Evolutionary conservation across 257 asterid species (phyloP), one percentile per base, ranked within the genome.

Genomic region (Paulownia fortunei): DNA sequence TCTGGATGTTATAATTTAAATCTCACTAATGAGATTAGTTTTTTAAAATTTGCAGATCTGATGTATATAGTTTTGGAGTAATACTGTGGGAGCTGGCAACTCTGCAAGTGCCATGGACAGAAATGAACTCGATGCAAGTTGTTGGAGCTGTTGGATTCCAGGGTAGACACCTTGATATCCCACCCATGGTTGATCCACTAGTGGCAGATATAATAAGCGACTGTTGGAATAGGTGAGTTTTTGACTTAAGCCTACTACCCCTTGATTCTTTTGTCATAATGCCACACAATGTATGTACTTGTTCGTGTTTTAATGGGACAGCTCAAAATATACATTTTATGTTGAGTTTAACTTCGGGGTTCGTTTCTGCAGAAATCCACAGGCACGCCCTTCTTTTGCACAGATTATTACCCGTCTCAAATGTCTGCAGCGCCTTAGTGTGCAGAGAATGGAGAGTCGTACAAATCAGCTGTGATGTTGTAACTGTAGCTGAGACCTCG

Each of bases 141-240:
- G 98, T 94, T 81, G 99, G 99, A 71, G 99, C 99, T n/a, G 99
- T 94, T 82, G 99, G 98, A 26, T 94, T 90, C 83, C 99, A 94
- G 85, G 97, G 90, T 44, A 86, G 92, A 74, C 90, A 88, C 83
- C 97, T 91, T 11, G 91, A 80, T 13, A 90, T 94, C 82, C 99
- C 98, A 6, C 80, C 86, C 72, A 82, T 79, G 21, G 87, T 94
- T 79, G 96, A 94, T 85, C 94, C 96, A 10, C 73, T 80, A 60
- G 97, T 94, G 66, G 95, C 97, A 24, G 89, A 90, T 83, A 90
- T 92, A 69, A 92, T 94, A 71, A 86, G 78, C 0, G 90, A 90
- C 67, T 94, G 98, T 83, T 94, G 99, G 99, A 86, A 85, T 77
- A 88, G 92, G 99, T 90, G 81, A 66, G 89, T 86, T 77, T 54